Conservation (phyloP, 352 stramenopile genomes). For the Globisporangium polare region DNA sequence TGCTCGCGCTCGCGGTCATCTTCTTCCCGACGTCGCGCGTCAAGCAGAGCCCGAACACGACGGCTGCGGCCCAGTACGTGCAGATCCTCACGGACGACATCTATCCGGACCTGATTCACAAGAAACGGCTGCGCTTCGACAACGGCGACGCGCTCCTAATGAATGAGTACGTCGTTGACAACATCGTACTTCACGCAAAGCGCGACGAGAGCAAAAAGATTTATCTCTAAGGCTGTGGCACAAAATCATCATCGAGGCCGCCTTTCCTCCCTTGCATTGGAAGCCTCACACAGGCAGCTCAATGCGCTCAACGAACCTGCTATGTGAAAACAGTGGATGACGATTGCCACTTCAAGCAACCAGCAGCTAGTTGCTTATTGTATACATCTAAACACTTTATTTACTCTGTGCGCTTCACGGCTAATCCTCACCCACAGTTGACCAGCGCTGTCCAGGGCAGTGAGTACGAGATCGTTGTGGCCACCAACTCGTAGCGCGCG, state of each 20-base stretch:
- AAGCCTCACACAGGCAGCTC: not conserved
- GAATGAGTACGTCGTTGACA: slow-evolving; percentile 65
- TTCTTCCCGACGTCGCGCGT: slow-evolving; percentile 45
- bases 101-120: slow-evolving; percentile 66
- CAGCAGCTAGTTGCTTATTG: slow-evolving; percentile 1
- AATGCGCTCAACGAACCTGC: not conserved
- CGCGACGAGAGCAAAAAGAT: slow-evolving; percentile 57
- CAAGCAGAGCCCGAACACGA: slow-evolving; percentile 56
- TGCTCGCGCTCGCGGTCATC: slow-evolving; percentile 56
- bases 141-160: slow-evolving; percentile 64
- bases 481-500: slow-evolving; percentile 9
- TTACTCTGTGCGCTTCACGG: too few relatives aligned
- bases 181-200: slow-evolving; percentile 57
- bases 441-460: slow-evolving; percentile 14
- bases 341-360: not conserved
- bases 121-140: slow-evolving; percentile 60
- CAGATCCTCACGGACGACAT: slow-evolving; percentile 69
- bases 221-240: slow-evolving; percentile 31
- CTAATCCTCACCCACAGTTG: slow-evolving; percentile 8
- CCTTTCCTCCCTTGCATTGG: not conserved
- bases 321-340: not conserved
- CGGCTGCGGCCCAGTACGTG: slow-evolving; percentile 57
- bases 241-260: not conserved
- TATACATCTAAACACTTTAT: too few relatives aligned
- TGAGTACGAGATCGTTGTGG: slow-evolving; percentile 1